phyloP scores from a whole-genome alignment of 148 eudicot species.

The Cornus controversa region DNA sequence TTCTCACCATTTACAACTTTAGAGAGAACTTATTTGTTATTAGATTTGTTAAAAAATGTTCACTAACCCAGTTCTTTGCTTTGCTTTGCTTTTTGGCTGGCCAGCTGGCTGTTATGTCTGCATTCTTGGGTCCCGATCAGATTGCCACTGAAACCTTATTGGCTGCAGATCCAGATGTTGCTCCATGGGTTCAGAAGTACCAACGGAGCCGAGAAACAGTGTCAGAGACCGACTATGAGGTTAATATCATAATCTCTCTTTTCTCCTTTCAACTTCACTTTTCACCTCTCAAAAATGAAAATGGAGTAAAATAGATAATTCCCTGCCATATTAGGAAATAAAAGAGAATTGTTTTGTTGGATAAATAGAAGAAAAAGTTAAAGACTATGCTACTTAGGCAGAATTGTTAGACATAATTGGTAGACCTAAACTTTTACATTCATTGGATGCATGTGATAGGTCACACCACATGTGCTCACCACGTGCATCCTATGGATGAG shows the following conservation, averaged over 20 bases:
- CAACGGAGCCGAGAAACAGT: conserved; percentile 98
- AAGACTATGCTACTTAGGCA: no score
- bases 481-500: no score
- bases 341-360: not conserved
- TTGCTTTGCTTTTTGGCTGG: conserved; percentile 13
- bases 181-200: conserved; percentile 93
- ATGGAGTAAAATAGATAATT: not conserved
- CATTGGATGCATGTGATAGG: no score
- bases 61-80: not conserved
- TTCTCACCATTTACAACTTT: not conserved
- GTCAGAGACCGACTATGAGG: conserved; percentile 95
- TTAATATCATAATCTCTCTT: conserved; percentile 14
- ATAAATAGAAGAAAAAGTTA: not conserved
- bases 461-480: no score
- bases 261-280: not conserved
- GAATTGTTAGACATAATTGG: no score
- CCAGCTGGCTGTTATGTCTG: conserved; percentile 96
- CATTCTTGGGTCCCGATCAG: conserved; percentile 97
- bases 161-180: conserved; percentile 76
- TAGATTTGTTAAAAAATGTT: not conserved
- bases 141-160: conserved; percentile 63
- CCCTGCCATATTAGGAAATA: no score
- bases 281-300: not conserved
- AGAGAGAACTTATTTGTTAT: not conserved
- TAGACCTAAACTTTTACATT: no score